A percentile compares a stretch with the other conserved stretches of the same genome.
Evolutionary conservation across 345 rosid genomes (phyloP).

Genomic region (Heritiera littoralis): DNA sequence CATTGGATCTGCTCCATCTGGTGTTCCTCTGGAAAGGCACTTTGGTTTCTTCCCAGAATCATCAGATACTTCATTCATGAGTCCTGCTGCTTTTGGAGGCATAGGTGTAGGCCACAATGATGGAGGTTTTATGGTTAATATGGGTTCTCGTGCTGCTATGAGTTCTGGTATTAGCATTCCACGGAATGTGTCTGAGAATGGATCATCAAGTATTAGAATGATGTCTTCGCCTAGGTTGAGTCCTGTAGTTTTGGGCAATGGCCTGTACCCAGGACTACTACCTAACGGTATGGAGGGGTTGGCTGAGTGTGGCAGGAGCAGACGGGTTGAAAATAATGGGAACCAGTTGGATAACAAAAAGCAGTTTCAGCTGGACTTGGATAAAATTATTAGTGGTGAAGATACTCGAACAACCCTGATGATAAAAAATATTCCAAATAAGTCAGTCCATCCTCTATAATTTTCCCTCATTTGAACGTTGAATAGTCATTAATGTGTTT

Average conservation of each 20-base stretch:
- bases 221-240: constrained; percentile 72
- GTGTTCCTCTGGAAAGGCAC: constrained; percentile 73
- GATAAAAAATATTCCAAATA: constrained; percentile 69
- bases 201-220: constrained; percentile 61
- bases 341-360: constrained; percentile 68
- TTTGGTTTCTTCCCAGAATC: constrained; percentile 79
- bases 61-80: constrained; percentile 67
- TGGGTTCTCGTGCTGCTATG: constrained; percentile 44
- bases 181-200: constrained; percentile 54
- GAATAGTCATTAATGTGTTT: neutral
- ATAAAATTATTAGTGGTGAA: constrained; percentile 65
- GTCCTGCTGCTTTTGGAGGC: constrained; percentile 53
- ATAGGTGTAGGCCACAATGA: constrained; percentile 45
- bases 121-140: constrained; percentile 49
- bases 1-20: constrained; percentile 93
- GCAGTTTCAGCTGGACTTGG: constrained; percentile 85
- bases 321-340: constrained; percentile 59
- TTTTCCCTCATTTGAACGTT: neutral
- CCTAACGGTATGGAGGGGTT: constrained; percentile 55
- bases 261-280: constrained; percentile 52
- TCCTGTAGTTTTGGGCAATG: constrained; percentile 62
- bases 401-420: constrained; percentile 62
- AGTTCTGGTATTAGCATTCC: constrained; percentile 52
- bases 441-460: constrained; percentile 37
- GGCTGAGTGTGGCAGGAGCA: constrained; percentile 58